Conservation (phyloP, 352 stramenopile species). For the Phytophthora nicotianae region DNA sequence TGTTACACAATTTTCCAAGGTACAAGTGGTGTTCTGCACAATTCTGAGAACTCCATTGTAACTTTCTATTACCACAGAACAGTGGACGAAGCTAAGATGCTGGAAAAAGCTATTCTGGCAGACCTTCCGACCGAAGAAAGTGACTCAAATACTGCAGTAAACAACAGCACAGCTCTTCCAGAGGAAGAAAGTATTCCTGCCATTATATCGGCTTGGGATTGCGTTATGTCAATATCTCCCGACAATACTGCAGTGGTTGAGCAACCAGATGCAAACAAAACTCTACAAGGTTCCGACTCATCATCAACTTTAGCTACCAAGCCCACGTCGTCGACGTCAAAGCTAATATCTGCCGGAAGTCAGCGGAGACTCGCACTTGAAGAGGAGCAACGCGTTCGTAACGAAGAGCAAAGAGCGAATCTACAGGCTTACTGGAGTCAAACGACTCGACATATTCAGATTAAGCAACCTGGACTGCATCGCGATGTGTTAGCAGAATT, state of each 20-base stretch:
- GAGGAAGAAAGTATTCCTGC: slow-evolving; percentile 14
- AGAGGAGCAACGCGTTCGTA: slow-evolving; percentile 27
- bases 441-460: slow-evolving; percentile 34
- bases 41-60: background rate
- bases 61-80: slow-evolving; percentile 28
- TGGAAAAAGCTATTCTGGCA: slow-evolving; percentile 45
- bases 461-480: slow-evolving; percentile 38
- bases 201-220: slow-evolving; percentile 29
- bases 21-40: slow-evolving; percentile 7
- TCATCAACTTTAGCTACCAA: slow-evolving; percentile 17
- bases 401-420: slow-evolving; percentile 25
- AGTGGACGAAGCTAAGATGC: slow-evolving; percentile 57
- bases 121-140: slow-evolving; percentile 12
- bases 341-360: slow-evolving; percentile 12
- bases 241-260: slow-evolving; percentile 3
- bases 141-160: slow-evolving; percentile 1
- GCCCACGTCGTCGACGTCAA: slow-evolving; percentile 10
- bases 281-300: slow-evolving; percentile 21
- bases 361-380: slow-evolving; percentile 27
- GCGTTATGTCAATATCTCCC: slow-evolving; percentile 32
- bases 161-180: slow-evolving; percentile 9
- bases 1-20: slow-evolving; percentile 70
- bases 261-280: slow-evolving; percentile 4
- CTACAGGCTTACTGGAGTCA: slow-evolving; percentile 28
- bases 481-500: slow-evolving; percentile 42